Base-by-base conservation (phyloP, 2,329 filamentous ascomycete species). In the Acephala macrosclerotiorum region DNA sequence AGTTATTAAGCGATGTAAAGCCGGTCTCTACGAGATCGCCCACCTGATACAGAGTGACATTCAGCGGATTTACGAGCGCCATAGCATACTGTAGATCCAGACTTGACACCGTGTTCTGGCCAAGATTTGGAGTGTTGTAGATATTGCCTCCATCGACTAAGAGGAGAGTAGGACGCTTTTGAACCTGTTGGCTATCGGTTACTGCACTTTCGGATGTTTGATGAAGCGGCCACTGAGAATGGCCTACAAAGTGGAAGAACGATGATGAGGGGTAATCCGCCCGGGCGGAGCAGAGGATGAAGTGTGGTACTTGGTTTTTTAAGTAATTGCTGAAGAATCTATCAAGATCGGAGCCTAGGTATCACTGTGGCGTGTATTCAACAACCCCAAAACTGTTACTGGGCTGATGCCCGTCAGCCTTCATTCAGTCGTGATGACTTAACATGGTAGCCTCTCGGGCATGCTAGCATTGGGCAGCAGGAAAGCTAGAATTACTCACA, bases 41-140 rank as follows among this genome's bases (percentile, higher is more conserved):
- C 6, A 63, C 61, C 58, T 63, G 61, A 25, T 58, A 63, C 4
- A 63, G 26, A 18, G 61, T 63, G 40, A 58, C 61, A 29, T 63
- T 63, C 3, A 63, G n/a, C 22, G 61, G 61, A 25, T 63, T 58
- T 5, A 57, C 55, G 25, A 64, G 58, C 11, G 58, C 58, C 33
- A 64, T 64, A 6, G 57, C 56, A 47, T 64, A 64, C 57, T 64
- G 35, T 6, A 64, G 57, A 49, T 64, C 58, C 5, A 60, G 49
- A 47, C 57, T 42, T 11, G 62, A 55, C 29, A 60, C 62, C 1
- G 29, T 16, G n/a, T 60, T 64, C 22, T 51, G 42, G 22, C 18
- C 29, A 22, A 58, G 16, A 25, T 63, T 40, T 20, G 40, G 18
- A 22, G 25, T 49, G 40, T 25, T 20, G 22, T 58, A 38, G 26